A percentile compares a stretch with the other conserved stretches of the same genome.
Conservation (phyloP, 1,139 yeast species). For the Lipomyces yarrowii region DNA sequence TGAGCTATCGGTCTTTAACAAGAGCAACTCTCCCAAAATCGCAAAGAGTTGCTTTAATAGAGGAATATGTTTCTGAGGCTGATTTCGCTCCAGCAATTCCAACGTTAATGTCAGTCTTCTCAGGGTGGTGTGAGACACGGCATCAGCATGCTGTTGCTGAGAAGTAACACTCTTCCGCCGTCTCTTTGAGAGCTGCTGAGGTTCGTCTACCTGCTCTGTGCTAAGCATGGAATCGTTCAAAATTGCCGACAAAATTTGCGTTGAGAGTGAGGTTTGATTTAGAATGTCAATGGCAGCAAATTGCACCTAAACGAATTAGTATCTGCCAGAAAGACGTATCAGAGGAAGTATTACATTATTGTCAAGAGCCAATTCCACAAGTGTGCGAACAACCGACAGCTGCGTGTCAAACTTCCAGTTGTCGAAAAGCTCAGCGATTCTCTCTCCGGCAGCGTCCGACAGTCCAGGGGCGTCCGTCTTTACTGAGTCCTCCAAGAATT, state of each 20-base stretch:
- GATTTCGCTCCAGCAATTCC: conserved; percentile 69
- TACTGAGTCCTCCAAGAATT: conserved; percentile 56
- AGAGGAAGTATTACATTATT: conserved; percentile 34
- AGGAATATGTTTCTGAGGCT: conserved; percentile 47
- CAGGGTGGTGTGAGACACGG: conserved; percentile 73
- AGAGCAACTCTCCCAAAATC: conserved; percentile 80
- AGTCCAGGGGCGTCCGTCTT: conserved; percentile 55
- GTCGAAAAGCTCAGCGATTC: conserved; percentile 58
- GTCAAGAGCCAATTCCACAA: conserved; percentile 59
- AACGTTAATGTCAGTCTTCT: conserved; percentile 75
- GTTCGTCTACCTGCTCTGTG: conserved; percentile 11
- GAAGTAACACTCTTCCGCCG: conserved; percentile 81
- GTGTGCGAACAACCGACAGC: conserved; percentile 56
- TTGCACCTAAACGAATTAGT: conserved; percentile 10
- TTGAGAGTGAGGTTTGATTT: conserved; percentile 52
- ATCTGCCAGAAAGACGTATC: neutral
- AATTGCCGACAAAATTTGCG: conserved; percentile 52
- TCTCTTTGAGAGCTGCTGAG: conserved; percentile 40
- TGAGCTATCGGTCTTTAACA: conserved; percentile 87
- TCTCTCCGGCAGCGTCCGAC: conserved; percentile 54
- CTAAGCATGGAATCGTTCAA: conserved; percentile 53
- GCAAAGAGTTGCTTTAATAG: conserved; percentile 57
- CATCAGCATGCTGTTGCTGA: conserved; percentile 68
- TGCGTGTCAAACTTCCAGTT: conserved; percentile 61
- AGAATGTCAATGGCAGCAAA: conserved; percentile 63